Conservation (phyloP, 148 eudicot genomes). For the Bassia scoparia region DNA sequence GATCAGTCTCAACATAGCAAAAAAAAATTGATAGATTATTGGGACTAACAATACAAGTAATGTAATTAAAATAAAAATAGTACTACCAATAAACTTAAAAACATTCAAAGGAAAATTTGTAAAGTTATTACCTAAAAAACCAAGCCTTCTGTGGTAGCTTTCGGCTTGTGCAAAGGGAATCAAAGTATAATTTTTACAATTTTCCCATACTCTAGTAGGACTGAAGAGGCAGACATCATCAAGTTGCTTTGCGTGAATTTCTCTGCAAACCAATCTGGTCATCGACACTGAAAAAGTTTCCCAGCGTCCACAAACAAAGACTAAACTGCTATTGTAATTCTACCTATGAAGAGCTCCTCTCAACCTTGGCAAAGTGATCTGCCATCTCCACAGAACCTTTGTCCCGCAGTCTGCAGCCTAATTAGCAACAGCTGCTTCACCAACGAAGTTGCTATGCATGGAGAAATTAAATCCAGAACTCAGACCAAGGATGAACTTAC, state of each 20-base stretch:
- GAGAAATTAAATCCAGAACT: slow-evolving; percentile 7
- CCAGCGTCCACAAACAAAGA: background rate
- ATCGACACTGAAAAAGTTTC: background rate
- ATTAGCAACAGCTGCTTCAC: slow-evolving; percentile 78
- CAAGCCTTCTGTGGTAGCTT: slow-evolving; percentile 70
- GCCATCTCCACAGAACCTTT: slow-evolving; percentile 84
- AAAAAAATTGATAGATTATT: background rate
- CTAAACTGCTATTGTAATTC: background rate
- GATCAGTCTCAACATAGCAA: background rate
- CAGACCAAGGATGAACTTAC: background rate
- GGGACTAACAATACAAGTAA: background rate
- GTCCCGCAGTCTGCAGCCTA: slow-evolving; percentile 84
- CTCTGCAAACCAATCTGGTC: slow-evolving; percentile 41
- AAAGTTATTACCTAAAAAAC: slow-evolving; percentile 73
- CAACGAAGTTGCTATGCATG: slow-evolving; percentile 67
- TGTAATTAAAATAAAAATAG: background rate
- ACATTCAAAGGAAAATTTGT: background rate
- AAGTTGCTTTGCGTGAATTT: slow-evolving; percentile 71
- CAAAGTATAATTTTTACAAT: slow-evolving; percentile 59
- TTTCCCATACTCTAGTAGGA: slow-evolving; percentile 73
- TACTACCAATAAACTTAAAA: background rate
- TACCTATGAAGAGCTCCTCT: slow-evolving; percentile 93
- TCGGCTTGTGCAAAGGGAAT: slow-evolving; percentile 91
- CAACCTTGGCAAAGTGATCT: slow-evolving; percentile 82
- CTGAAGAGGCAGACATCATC: slow-evolving; percentile 80